Evolutionary conservation across 2,329 filamentous ascomycete genomes (phyloP).

Genomic region (Colletotrichum spinosum): DNA sequence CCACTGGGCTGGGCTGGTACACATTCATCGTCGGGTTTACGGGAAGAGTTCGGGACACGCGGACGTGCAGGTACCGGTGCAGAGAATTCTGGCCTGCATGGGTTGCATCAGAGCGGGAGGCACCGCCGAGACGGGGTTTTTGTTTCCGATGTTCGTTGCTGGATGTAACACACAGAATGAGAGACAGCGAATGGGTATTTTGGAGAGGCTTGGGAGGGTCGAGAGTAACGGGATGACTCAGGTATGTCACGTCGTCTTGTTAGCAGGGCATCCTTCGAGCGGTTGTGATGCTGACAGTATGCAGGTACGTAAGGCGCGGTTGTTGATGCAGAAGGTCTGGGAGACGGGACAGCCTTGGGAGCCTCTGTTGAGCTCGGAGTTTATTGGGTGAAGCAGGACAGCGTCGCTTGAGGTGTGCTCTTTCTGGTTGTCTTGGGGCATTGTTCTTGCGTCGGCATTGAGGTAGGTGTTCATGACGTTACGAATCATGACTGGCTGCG

Average conservation of each 20-base stretch:
- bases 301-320: slow-evolving; percentile 69
- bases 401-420: no score
- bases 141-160: slow-evolving; percentile 87
- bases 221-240: slow-evolving; percentile 83
- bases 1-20: slow-evolving; percentile 82
- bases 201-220: slow-evolving; percentile 73
- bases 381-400: slow-evolving; percentile 66
- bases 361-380: slow-evolving; percentile 73
- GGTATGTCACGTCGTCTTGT: slow-evolving; percentile 54
- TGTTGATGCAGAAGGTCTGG: slow-evolving; percentile 77
- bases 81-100: slow-evolving; percentile 72
- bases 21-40: slow-evolving; percentile 80
- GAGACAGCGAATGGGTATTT: slow-evolving; percentile 68
- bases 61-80: slow-evolving; percentile 72
- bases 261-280: not conserved
- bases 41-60: slow-evolving; percentile 67
- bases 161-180: slow-evolving; percentile 76
- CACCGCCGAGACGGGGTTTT: slow-evolving; percentile 77
- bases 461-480: no score
- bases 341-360: slow-evolving; percentile 77
- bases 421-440: no score
- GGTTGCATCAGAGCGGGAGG: slow-evolving; percentile 72
- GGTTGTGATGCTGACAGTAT: slow-evolving; percentile 3
- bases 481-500: no score
- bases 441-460: no score